Conservation (phyloP, 208 protist genomes). For the Wallacemonas rigidus region DNA sequence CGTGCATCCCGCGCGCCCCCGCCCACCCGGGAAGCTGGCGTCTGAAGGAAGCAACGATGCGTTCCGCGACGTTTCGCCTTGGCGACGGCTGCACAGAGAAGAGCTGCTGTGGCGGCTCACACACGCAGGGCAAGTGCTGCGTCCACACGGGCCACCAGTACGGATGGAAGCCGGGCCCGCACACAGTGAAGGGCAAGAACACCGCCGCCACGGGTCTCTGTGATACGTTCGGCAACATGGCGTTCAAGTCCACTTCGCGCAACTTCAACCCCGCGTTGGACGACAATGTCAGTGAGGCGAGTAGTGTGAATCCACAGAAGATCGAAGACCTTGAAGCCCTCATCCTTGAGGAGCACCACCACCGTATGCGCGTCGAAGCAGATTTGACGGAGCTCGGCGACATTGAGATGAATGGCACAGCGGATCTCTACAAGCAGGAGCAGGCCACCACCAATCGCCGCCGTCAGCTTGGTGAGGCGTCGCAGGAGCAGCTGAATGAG, state of each 20-base stretch:
- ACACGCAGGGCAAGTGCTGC: conserved; percentile 43
- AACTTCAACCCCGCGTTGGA: conserved; percentile 16
- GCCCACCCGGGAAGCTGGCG: conserved; percentile 77
- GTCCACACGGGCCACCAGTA: conserved; percentile 61
- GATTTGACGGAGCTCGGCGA: conserved; percentile 60
- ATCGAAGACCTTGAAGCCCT: conserved; percentile 73
- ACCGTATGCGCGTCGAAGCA: conserved; percentile 55
- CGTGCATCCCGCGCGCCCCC: conserved; percentile 65
- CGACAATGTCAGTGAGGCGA: conserved; percentile 58
- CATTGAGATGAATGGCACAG: conserved; percentile 49
- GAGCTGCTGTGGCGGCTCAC: conserved; percentile 1
- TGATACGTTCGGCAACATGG: conserved; percentile 82
- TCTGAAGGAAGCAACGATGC: conserved; percentile 53
- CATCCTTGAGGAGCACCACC: conserved; percentile 70
- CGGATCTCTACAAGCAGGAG: conserved; percentile 51
- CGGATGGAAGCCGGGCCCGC: conserved; percentile 64
- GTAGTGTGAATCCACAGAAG: conserved; percentile 64
- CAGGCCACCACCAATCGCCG: conserved; percentile 36
- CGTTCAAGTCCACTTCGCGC: conserved; percentile 50
- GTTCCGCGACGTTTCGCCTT: conserved; percentile 47
- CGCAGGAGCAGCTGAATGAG: conserved; percentile 60
- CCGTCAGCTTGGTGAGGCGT: conserved; percentile 29
- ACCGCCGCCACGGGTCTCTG: conserved; percentile 71
- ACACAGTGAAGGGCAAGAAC: conserved; percentile 61
- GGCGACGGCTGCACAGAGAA: conserved; percentile 45